Evolutionary conservation across 352 stramenopile genomes (phyloP), one percentile per base, ranked within the genome.

Genomic region (Pythium biforme): DNA sequence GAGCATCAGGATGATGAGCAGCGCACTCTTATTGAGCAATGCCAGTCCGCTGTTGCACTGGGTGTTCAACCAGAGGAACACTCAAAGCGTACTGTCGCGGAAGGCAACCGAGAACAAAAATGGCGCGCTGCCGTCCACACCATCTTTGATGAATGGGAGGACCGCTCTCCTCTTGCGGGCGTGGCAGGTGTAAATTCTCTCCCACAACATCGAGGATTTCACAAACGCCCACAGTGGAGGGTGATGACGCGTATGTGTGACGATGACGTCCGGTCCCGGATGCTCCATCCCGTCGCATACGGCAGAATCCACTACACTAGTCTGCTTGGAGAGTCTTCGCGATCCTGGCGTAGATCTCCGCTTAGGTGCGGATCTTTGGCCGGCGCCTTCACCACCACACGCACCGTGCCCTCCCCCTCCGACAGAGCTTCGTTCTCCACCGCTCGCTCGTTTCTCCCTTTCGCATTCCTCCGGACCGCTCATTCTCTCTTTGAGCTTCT

Each of bases 301-400:
- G 41, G 23, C n/a, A 8, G 37, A n/a, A 43, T 43, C 11, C 37
- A 0, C 37, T 17, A 14, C 43, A 55, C 11, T 17, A 2, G 37
- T 50, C 53, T 41, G 25, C 39, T 48, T 50, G 34, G 34, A 8
- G 19, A 7, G 17, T n/a, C n/a, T 43, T 47, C 39, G 39, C 7
- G 11, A 22, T 46, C 17, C 22, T 58, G 15, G 37, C 45, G 39
- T 46, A 50, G 15, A 25, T 66, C 59, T 59, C 59, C 59, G 51
- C 46, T 31, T 65, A 65, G 50, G 58, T 65, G 58, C 58, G 58
- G 26, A 47, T 41, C 31, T 65, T 43, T 12, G 20, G 4, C 34
- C 39, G 34, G 25, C 34, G 22, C 26, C 17, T 33, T 19, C 17
- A 55, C 49, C 55, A 43, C 40, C 20, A 47, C 40, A 60, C 54